Conservation (phyloP, 345 rosid genomes). For the Brassica juncea region DNA sequence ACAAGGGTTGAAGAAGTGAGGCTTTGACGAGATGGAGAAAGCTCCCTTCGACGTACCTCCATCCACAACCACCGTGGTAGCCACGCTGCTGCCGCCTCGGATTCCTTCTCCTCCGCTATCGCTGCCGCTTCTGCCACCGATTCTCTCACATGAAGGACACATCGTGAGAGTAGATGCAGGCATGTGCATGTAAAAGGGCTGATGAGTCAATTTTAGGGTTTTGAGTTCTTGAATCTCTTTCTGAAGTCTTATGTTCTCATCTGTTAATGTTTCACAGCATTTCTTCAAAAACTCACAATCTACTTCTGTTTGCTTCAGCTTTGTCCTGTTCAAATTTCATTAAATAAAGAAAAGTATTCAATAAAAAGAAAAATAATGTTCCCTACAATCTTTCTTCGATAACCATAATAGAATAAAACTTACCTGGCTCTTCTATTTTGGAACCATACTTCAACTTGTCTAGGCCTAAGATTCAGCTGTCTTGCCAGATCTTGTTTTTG, state of each 20-base stretch:
- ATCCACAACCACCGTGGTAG: conserved; percentile 28
- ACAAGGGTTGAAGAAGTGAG: conserved; percentile 70
- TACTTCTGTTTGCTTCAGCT: conserved; percentile 95
- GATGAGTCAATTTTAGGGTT: conserved; percentile 53
- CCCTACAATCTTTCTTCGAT: not conserved
- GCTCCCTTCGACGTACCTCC: conserved; percentile 31
- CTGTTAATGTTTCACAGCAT: conserved; percentile 85
- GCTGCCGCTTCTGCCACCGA: conserved; percentile 43
- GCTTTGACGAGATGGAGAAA: conserved; percentile 45
- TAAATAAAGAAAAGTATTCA: not conserved
- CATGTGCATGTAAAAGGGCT: conserved; percentile 72
- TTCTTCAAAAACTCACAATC: conserved; percentile 92
- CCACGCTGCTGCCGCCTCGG: conserved; percentile 1
- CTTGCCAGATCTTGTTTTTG: conserved; percentile 90
- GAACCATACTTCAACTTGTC: conserved; percentile 99
- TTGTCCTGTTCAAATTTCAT: conserved; percentile 59
- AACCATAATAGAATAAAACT: conserved; percentile 2
- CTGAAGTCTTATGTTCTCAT: conserved; percentile 87
- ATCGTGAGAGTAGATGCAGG: conserved; percentile 71
- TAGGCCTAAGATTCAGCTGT: conserved; percentile 82
- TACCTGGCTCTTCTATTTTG: conserved; percentile 99
- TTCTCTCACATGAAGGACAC: conserved; percentile 78
- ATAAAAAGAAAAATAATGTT: not conserved
- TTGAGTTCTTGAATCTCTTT: conserved; percentile 84
- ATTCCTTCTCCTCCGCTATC: conserved; percentile 17